A percentile compares a stretch with the other conserved stretches of the same genome.
Evolutionary conservation across 768 basidiomycete genomes (phyloP).

Genomic region (Postia placenta): DNA sequence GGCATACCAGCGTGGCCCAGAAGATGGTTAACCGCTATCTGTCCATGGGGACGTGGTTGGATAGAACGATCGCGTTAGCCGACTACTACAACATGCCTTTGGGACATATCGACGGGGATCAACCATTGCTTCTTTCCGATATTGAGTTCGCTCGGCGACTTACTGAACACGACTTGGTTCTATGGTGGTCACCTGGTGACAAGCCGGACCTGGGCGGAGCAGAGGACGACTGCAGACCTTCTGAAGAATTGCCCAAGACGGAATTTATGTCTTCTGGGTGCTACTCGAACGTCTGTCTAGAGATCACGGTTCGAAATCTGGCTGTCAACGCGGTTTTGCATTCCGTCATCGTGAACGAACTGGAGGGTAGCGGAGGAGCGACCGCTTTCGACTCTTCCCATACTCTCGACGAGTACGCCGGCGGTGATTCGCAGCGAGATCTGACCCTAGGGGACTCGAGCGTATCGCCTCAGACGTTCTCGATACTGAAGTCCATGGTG

Average conservation of each 20-base stretch:
- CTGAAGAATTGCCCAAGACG: constrained; percentile 75
- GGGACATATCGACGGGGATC: constrained; percentile 89
- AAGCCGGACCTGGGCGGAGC: constrained; percentile 90
- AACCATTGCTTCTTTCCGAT: constrained; percentile 82
- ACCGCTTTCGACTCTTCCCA: constrained; percentile 94
- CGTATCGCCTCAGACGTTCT: constrained; percentile 82
- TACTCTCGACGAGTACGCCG: constrained; percentile 85
- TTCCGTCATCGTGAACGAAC: constrained; percentile 91
- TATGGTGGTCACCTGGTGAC: constrained; percentile 95
- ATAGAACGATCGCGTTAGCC: constrained; percentile 71
- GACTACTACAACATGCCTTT: constrained; percentile 91
- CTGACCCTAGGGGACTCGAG: constrained; percentile 86
- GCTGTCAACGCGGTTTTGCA: constrained; percentile 93
- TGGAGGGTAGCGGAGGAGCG: constrained; percentile 91
- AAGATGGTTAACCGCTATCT: constrained; percentile 87
- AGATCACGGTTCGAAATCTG: constrained; percentile 84
- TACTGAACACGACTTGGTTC: constrained; percentile 78
- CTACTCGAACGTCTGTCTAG: constrained; percentile 90
- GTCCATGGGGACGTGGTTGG: constrained; percentile 70
- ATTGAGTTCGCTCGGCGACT: constrained; percentile 87
- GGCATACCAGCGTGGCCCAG: constrained; percentile 77
- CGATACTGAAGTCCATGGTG: constrained; percentile 80
- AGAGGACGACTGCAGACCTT: constrained; percentile 75
- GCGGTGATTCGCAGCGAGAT: constrained; percentile 57
- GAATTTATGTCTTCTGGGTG: constrained; percentile 83